A percentile compares a stretch with the other conserved stretches of the same genome.
Evolutionary conservation across 371 early-diverging fungal genomes (phyloP).

Genomic region (Scutellospora calospora): DNA sequence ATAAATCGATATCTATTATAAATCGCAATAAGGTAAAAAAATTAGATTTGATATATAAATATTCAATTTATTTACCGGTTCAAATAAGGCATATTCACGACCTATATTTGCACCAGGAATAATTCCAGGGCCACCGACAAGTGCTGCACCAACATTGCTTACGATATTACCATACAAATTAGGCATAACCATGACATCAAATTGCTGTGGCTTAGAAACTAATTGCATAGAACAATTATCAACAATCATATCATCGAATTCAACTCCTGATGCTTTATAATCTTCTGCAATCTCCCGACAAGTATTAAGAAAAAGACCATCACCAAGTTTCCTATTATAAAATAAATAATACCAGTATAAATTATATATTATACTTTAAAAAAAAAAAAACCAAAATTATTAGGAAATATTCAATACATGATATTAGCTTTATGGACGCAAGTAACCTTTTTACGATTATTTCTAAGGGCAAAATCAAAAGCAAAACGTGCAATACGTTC

Average conservation of each 20-base stretch:
- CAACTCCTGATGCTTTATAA: constrained; percentile 87
- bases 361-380: not conserved
- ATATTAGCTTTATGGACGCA: constrained; percentile 99
- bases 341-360: not conserved
- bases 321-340: constrained; percentile 85
- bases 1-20: not conserved
- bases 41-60: not conserved
- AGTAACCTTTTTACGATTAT: constrained; percentile 96
- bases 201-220: constrained; percentile 95
- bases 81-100: constrained; percentile 94
- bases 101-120: constrained; percentile 97
- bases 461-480: constrained; percentile 96
- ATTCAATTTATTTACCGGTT: constrained; percentile 72
- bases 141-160: constrained; percentile 96
- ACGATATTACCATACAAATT: constrained; percentile 98
- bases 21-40: not conserved
- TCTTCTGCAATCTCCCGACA: constrained; percentile 94
- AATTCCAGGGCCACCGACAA: constrained; percentile 94
- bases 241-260: constrained; percentile 97
- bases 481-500: constrained; percentile 98
- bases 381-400: not conserved
- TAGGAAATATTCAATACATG: constrained; percentile 73
- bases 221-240: constrained; percentile 99
- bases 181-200: constrained; percentile 97
- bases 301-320: constrained; percentile 95